These are phyloP conservation scores for Aspergillus felis DNA, from an alignment of 2,329 filamentous ascomycete genomes.

Conservation along the genomic window DNA sequence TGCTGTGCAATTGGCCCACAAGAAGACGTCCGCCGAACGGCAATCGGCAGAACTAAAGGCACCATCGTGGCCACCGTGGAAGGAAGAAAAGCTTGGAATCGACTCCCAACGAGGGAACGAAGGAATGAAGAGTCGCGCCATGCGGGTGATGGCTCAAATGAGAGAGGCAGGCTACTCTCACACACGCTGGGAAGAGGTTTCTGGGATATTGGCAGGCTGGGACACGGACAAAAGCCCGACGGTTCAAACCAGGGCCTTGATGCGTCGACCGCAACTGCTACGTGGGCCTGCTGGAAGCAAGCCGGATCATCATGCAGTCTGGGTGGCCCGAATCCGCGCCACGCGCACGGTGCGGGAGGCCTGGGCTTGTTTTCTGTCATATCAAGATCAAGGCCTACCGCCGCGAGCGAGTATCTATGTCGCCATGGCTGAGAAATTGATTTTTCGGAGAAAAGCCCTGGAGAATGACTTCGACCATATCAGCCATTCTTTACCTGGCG, in stretches of 20 bases:
- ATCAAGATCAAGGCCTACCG: constrained; percentile 42
- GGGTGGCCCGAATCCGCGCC: constrained; percentile 56
- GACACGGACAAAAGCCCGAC: constrained; percentile 61
- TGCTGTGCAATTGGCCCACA: constrained; percentile 54
- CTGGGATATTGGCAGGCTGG: constrained; percentile 57
- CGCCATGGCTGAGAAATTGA: constrained; percentile 56
- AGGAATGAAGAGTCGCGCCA: constrained; percentile 55
- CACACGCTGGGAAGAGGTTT: constrained; percentile 51
- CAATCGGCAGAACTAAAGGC: constrained; percentile 59
- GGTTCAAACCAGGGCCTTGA: constrained; percentile 54
- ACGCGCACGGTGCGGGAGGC: constrained; percentile 61
- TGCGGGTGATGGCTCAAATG: constrained; percentile 53
- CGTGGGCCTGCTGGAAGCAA: constrained; percentile 8
- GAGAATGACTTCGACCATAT: constrained; percentile 17
- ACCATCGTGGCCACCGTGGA: constrained; percentile 63
- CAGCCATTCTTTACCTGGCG: constrained; percentile 48
- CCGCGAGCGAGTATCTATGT: constrained; percentile 46
- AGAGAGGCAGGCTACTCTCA: constrained; percentile 55
- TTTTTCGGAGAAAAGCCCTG: constrained; percentile 33
- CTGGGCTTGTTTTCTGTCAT: constrained; percentile 61
- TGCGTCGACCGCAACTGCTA: constrained; percentile 28
- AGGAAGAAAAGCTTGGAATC: constrained; percentile 57
- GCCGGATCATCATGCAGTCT: constrained; percentile 38
- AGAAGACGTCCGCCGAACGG: constrained; percentile 53
- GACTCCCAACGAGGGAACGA: constrained; percentile 55